Evolutionary conservation across 768 basidiomycete genomes (phyloP).

Genomic region (Pleurotus pulmonarius): DNA sequence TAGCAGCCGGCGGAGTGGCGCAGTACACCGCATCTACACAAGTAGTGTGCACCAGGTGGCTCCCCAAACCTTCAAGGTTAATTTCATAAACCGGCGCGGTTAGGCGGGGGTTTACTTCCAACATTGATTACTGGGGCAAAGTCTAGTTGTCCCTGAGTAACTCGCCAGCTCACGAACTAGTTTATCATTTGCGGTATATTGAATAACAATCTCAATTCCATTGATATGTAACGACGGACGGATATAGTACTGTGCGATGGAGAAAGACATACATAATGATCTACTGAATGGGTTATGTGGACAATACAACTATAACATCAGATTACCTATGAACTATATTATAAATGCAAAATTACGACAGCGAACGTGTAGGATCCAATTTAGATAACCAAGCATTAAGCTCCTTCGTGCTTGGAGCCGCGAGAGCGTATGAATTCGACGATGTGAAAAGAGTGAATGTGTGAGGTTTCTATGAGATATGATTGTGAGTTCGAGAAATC

Average conservation of each 20-base stretch:
- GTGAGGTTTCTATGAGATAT: slow-evolving; percentile 60
- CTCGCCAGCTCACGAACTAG: neutral
- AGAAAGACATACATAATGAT: slow-evolving; percentile 7
- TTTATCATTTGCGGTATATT: neutral
- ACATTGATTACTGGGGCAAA: neutral
- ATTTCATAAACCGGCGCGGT: too few relatives aligned
- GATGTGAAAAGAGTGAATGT: slow-evolving; percentile 91
- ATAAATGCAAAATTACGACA: slow-evolving; percentile 17
- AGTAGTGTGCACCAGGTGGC: too few relatives aligned
- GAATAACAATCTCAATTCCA: too few relatives aligned
- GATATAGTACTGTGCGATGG: slow-evolving; percentile 4
- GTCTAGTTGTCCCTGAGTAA: neutral
- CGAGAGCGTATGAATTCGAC: slow-evolving; percentile 87
- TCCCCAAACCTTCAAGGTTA: too few relatives aligned
- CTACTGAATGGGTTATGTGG: neutral
- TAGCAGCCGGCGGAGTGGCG: too few relatives aligned
- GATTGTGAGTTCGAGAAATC: slow-evolving; percentile 1
- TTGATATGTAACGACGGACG: too few relatives aligned
- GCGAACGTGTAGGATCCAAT: slow-evolving; percentile 76
- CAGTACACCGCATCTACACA: too few relatives aligned
- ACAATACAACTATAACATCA: slow-evolving; percentile 3
- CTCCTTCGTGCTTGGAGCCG: slow-evolving; percentile 79
- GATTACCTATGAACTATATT: neutral
- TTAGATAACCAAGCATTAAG: slow-evolving; percentile 81
- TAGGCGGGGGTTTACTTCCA: neutral